Conservation (phyloP, 805 yeast species). For the Ogataea degrootiae region DNA sequence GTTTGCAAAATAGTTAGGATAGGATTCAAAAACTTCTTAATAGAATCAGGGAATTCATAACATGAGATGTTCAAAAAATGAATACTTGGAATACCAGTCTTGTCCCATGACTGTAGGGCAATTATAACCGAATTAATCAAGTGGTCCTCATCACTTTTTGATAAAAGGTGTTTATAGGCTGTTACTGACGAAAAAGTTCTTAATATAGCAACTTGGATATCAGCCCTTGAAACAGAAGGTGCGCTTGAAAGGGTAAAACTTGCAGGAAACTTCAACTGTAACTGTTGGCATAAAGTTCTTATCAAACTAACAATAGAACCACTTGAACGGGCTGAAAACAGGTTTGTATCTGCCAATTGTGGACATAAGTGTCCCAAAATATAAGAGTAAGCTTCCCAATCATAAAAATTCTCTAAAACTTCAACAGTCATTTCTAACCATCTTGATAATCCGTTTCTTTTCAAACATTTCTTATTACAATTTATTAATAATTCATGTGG, state of each 20-base stretch:
- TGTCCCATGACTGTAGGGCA: constrained; percentile 72
- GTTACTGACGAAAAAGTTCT: constrained; percentile 58
- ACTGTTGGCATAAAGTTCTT: constrained; percentile 48
- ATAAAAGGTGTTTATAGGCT: constrained; percentile 52
- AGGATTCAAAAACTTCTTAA: constrained; percentile 63
- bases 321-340: constrained; percentile 41
- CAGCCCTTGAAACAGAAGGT: constrained; percentile 44
- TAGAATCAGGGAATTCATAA: constrained; percentile 70
- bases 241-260: constrained; percentile 33
- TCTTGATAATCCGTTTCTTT: constrained; percentile 34
- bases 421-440: constrained; percentile 50
- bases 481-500: constrained; percentile 38
- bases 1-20: constrained; percentile 72
- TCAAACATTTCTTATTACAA: constrained; percentile 31
- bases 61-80: constrained; percentile 74
- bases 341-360: constrained; percentile 54
- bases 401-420: constrained; percentile 47
- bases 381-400: constrained; percentile 71
- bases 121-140: constrained; percentile 54
- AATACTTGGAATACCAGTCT: constrained; percentile 71
- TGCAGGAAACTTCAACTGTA: constrained; percentile 45
- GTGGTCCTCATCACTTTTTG: constrained; percentile 57
- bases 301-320: constrained; percentile 40
- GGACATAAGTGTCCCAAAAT: constrained; percentile 65
- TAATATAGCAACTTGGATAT: constrained; percentile 61